Conservation (phyloP, 1,284 basidiomycete genomes). For the Puccinia novopanici region DNA sequence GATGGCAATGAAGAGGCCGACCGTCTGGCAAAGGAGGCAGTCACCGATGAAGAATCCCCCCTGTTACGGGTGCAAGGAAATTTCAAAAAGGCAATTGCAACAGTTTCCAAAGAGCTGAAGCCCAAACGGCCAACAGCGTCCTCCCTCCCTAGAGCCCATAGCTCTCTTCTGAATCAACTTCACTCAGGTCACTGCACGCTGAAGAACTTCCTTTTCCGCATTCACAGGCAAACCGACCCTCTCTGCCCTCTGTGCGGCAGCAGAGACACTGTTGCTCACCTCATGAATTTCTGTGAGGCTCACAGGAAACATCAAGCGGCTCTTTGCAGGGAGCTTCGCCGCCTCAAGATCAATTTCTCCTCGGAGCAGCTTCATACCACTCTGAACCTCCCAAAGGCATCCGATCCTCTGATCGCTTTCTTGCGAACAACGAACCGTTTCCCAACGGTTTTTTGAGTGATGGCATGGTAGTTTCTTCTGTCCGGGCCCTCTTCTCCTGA, state of each 20-base stretch:
- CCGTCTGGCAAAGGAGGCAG: too few species aligned
- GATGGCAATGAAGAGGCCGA: not conserved
- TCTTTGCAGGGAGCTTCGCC: not conserved
- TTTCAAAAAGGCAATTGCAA: not conserved
- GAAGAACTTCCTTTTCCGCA: too few species aligned
- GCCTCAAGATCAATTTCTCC: not conserved
- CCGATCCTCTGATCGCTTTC: not conserved
- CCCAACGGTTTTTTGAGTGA: not conserved
- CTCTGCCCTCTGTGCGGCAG: too few species aligned
- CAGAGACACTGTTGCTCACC: conserved; percentile 20
- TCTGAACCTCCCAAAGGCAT: not conserved
- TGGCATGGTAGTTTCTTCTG: not conserved
- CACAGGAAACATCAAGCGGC: not conserved
- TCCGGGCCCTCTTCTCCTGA: too few species aligned
- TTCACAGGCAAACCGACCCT: too few species aligned
- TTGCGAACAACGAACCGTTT: not conserved
- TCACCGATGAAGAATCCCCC: not conserved
- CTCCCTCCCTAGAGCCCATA: too few species aligned
- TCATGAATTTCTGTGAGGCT: not conserved
- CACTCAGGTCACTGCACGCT: too few species aligned
- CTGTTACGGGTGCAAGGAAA: not conserved
- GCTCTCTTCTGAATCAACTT: not conserved
- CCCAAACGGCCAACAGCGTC: not conserved
- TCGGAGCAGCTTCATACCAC: not conserved
- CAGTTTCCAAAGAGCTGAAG: not conserved